phyloP scores from a whole-genome alignment of 208 protist genomes.

The Lotmaria passim region DNA sequence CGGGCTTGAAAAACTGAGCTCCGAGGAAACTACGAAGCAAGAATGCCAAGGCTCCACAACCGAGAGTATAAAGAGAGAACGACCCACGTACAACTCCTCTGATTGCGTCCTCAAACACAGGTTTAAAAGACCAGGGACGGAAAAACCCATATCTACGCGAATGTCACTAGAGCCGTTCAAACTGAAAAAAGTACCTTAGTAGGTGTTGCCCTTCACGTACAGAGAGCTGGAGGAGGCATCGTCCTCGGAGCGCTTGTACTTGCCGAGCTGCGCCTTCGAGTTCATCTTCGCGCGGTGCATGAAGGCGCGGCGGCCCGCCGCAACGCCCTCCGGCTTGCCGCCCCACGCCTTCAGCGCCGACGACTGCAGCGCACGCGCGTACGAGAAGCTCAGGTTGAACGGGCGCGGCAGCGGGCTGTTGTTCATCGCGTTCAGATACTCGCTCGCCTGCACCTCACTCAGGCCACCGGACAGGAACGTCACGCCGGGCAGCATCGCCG shows the following conservation, averaged over 20 bases:
- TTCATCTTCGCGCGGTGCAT: constrained; percentile 82
- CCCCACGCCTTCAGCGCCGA: constrained; percentile 92
- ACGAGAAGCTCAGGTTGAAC: constrained; percentile 96
- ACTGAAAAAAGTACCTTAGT: constrained; percentile 37
- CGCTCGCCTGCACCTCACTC: constrained; percentile 94
- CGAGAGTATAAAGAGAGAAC: too few species aligned
- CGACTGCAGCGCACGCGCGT: constrained; percentile 95
- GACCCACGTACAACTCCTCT: not conserved
- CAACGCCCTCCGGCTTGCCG: constrained; percentile 82
- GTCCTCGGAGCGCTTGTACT: constrained; percentile 75
- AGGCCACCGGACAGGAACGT: constrained; percentile 97
- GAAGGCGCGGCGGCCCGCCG: constrained; percentile 79
- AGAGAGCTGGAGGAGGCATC: constrained; percentile 76
- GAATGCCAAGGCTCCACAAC: too few species aligned
- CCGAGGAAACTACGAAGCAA: too few species aligned
- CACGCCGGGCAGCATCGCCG: constrained; percentile 94
- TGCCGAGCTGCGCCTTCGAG: constrained; percentile 55
- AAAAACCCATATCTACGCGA: too few species aligned
- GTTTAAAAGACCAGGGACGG: too few species aligned
- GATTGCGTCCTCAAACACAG: too few species aligned
- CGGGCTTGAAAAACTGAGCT: too few species aligned
- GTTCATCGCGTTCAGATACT: constrained; percentile 97
- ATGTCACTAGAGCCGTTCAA: too few species aligned
- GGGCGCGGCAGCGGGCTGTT: constrained; percentile 45
- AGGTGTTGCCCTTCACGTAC: constrained; percentile 89